phyloP scores from a whole-genome alignment of 73 alveolate genomes.

The Paramecium pentaurelia region DNA sequence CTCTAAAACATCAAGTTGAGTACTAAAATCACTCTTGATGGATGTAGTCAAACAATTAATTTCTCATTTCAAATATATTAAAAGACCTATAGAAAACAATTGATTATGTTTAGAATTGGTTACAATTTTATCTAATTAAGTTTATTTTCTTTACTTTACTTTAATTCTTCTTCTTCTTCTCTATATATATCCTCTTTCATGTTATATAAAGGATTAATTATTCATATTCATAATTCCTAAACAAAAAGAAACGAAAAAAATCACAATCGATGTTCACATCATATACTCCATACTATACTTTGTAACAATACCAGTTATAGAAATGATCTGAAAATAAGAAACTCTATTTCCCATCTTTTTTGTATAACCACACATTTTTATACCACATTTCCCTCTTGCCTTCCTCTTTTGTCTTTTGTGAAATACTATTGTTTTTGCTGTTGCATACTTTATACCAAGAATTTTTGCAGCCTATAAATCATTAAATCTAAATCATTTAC shows the following conservation, averaged over 20 bases:
- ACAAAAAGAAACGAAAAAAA: neutral
- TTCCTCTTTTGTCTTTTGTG: neutral
- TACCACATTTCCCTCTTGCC: neutral
- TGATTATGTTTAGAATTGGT: neutral
- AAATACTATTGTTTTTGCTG: constrained; percentile 1
- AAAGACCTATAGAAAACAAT: neutral
- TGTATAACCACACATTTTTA: neutral
- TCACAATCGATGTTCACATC: neutral
- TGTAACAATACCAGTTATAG: neutral
- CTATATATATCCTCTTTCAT: neutral
- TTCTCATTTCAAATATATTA: neutral
- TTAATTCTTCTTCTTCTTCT: neutral
- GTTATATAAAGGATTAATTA: neutral
- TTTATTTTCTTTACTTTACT: neutral
- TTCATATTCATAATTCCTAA: neutral
- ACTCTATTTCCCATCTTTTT: neutral
- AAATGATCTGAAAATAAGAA: neutral
- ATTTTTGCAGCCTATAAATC: neutral
- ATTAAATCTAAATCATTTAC: neutral
- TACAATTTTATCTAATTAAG: no score
- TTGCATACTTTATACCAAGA: neutral
- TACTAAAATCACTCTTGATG: neutral
- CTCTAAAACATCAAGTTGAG: neutral
- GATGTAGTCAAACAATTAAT: neutral
- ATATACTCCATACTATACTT: neutral